Conservation (phyloP, 176 grass and related monocot species). For the Zoysia pacifica region DNA sequence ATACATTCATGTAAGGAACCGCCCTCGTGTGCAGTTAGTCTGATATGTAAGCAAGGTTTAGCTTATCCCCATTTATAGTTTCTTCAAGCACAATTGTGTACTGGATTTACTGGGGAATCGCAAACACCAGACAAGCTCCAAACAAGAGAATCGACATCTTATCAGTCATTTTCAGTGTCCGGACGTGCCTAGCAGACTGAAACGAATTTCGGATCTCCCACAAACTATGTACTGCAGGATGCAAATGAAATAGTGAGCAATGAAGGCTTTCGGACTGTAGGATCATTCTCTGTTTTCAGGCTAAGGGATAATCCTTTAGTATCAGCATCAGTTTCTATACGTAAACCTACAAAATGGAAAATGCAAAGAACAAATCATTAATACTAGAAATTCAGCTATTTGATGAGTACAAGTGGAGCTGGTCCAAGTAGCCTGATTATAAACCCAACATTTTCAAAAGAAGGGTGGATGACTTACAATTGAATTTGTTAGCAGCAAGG, state of each 20-base stretch:
- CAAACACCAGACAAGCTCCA: not conserved
- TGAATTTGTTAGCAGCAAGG: conserved; percentile 36
- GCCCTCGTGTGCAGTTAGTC: not conserved
- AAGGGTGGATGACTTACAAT: conserved; percentile 15
- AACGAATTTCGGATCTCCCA: conserved; percentile 1
- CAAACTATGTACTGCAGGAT: not conserved
- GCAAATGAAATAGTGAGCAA: not conserved
- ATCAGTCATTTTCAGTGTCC: not conserved
- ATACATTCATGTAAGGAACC: not conserved
- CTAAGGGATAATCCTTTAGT: conserved; percentile 8
- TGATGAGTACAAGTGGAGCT: not conserved
- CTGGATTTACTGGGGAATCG: not conserved
- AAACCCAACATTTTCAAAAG: not conserved
- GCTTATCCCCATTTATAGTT: not conserved
- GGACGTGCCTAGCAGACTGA: not conserved
- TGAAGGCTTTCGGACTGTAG: not conserved
- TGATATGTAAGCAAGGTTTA: not conserved
- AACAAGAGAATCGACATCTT: not conserved
- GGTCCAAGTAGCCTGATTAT: not conserved
- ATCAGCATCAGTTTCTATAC: conserved; percentile 19
- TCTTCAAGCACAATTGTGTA: not conserved
- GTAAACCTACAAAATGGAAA: conserved; percentile 27
- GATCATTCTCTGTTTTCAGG: not conserved
- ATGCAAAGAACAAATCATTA: not conserved
- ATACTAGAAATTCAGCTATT: conserved; percentile 3